A percentile compares a stretch with the other conserved stretches of the same genome.
phyloP scores from a whole-genome alignment of 225 moss, liverwort and hornwort species.

The Anthoceros angustus region DNA sequence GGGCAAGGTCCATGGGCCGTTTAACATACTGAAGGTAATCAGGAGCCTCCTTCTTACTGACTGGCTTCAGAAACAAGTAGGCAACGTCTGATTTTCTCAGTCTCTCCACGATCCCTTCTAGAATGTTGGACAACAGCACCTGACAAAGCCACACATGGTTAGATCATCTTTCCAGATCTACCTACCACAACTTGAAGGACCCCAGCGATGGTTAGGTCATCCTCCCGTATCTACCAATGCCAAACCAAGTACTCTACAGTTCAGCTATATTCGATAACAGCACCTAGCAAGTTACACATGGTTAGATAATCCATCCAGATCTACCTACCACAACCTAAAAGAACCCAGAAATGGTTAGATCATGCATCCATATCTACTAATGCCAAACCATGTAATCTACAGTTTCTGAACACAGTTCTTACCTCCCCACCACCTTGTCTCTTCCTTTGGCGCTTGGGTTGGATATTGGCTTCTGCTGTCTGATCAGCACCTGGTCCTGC shows the following conservation, averaged over 20 bases:
- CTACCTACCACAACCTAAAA: not conserved
- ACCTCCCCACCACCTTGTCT: slow-evolving; percentile 79
- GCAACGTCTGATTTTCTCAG: slow-evolving; percentile 57
- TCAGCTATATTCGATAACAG: slow-evolving; percentile 72
- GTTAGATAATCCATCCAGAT: no score
- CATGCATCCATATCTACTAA: no score
- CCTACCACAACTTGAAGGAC: not conserved
- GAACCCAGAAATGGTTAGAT: not conserved
- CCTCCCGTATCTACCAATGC: no score
- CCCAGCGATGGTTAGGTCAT: no score
- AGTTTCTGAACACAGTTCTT: no score
- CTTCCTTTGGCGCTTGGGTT: slow-evolving; percentile 63
- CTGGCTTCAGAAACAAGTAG: slow-evolving; percentile 84
- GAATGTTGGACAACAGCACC: slow-evolving; percentile 84
- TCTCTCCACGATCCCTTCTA: slow-evolving; percentile 57
- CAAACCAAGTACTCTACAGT: no score
- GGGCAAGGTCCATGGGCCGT: slow-evolving; percentile 80
- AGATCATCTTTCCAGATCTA: not conserved
- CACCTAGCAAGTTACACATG: slow-evolving; percentile 65
- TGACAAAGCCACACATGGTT: slow-evolving; percentile 15
- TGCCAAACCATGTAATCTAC: no score
- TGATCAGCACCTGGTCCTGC: slow-evolving; percentile 18
- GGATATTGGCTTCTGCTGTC: slow-evolving; percentile 27
- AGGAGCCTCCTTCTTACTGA: slow-evolving; percentile 94
- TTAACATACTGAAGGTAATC: slow-evolving; percentile 68